These are phyloP conservation scores for Pythium pyrilobum DNA, from an alignment of 352 stramenopile genomes.

Conservation along the genomic window DNA sequence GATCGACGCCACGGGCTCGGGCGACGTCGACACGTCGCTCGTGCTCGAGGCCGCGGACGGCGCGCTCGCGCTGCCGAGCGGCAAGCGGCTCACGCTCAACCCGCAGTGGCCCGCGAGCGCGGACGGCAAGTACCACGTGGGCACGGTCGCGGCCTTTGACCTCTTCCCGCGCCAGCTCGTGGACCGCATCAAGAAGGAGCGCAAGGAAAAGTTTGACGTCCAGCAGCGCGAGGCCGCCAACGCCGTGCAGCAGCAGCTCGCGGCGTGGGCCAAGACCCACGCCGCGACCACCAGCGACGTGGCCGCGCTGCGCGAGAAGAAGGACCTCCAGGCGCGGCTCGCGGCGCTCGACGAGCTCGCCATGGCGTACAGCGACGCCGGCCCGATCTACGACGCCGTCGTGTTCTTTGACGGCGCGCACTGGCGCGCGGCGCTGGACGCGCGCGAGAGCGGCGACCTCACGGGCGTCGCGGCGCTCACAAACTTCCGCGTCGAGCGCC, in stretches of 20 bases:
- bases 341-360: conserved; percentile 62
- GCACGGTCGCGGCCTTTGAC: conserved; percentile 80
- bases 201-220: conserved; percentile 76
- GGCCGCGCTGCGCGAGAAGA: conserved; percentile 41
- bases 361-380: conserved; percentile 85
- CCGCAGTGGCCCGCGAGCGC: conserved; percentile 45
- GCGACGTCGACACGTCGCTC: conserved; percentile 90
- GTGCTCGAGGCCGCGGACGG: conserved; percentile 49
- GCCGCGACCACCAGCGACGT: conserved; percentile 61
- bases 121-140: conserved; percentile 77
- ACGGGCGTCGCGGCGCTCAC: conserved; percentile 51
- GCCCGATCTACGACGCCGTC: conserved; percentile 91
- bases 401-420: conserved; percentile 81
- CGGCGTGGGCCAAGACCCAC: conserved; percentile 50
- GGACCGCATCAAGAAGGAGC: conserved; percentile 72
- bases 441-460: conserved; percentile 81
- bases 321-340: conserved; percentile 80
- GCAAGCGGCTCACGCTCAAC: conserved; percentile 71
- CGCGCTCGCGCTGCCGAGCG: conserved; percentile 33
- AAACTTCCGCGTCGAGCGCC: conserved; percentile 67
- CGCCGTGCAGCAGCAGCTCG: conserved; percentile 54
- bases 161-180: conserved; percentile 82
- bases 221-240: conserved; percentile 62
- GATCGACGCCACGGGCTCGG: conserved; percentile 91
- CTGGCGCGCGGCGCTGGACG: conserved; percentile 88